phyloP scores from a whole-genome alignment of 176 grass and related monocot species.

The Oryza coarctata region DNA sequence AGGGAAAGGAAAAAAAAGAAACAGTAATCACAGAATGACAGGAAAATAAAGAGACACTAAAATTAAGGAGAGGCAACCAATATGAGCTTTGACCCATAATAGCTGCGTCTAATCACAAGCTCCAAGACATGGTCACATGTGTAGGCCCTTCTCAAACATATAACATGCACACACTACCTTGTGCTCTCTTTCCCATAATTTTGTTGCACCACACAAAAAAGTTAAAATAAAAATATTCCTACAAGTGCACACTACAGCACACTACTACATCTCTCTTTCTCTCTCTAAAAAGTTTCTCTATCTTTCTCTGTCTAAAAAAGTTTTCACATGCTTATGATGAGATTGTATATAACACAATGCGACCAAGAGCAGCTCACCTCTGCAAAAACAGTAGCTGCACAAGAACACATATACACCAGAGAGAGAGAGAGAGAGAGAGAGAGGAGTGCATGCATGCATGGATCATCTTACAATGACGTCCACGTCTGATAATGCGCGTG shows the following conservation, averaged over 20 bases:
- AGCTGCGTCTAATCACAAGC: conserved; percentile 65
- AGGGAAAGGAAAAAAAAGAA: background rate
- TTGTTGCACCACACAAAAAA: conserved; percentile 24
- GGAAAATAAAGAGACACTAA: conserved; percentile 1
- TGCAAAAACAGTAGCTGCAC: conserved; percentile 34
- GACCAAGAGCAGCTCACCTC: conserved; percentile 37
- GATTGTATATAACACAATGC: conserved; percentile 1
- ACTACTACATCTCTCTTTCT: background rate
- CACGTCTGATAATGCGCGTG: conserved; percentile 13
- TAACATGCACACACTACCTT: conserved; percentile 41
- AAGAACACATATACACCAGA: background rate
- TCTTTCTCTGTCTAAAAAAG: background rate
- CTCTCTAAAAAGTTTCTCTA: background rate
- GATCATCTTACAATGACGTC: conserved; percentile 39
- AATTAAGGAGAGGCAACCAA: conserved; percentile 24
- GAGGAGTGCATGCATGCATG: conserved; percentile 38
- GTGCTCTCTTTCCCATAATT: conserved; percentile 59
- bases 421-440: background rate
- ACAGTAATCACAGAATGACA: background rate
- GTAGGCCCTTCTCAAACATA: conserved; percentile 60
- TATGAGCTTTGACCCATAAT: conserved; percentile 63
- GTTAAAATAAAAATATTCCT: background rate
- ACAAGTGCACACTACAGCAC: background rate
- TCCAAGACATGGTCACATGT: conserved; percentile 75
- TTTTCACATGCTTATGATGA: background rate